A percentile compares a stretch with the other conserved stretches of the same genome.
These are phyloP conservation scores for Paramecium biaurelia DNA, from an alignment of 73 alveolate species.

Conservation along the genomic window DNA sequence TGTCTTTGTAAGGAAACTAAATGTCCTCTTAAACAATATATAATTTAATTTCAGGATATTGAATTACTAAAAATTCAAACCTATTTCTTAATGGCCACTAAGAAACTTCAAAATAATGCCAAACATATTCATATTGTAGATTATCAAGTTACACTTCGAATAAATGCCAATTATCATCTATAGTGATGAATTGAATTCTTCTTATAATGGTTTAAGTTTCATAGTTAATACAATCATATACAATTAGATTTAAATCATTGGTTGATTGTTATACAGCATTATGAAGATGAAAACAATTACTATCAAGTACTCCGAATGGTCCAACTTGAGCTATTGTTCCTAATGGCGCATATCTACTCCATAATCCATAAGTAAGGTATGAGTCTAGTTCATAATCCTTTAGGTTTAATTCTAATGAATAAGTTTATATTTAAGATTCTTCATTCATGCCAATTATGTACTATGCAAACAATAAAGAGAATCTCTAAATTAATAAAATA, in stretches of 20 bases:
- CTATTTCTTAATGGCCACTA: background rate
- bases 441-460: background rate
- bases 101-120: background rate
- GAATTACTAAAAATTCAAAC: background rate
- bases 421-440: background rate
- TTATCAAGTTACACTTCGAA: background rate
- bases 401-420: background rate
- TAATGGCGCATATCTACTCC: background rate
- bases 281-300: background rate
- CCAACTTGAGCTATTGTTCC: background rate
- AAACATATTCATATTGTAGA: background rate
- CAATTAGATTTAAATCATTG: background rate
- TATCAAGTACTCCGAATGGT: background rate
- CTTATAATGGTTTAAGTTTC: background rate
- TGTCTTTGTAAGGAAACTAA: background rate
- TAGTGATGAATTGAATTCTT: background rate
- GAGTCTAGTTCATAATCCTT: background rate
- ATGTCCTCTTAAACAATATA: background rate
- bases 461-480: background rate
- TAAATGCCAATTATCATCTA: background rate
- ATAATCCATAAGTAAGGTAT: background rate
- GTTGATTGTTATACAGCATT: background rate
- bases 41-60: background rate
- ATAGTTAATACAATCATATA: background rate
- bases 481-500: background rate